Evolutionary conservation across 2,329 filamentous ascomycete species (phyloP).

Genomic region (Arthrocladium fulminans): DNA sequence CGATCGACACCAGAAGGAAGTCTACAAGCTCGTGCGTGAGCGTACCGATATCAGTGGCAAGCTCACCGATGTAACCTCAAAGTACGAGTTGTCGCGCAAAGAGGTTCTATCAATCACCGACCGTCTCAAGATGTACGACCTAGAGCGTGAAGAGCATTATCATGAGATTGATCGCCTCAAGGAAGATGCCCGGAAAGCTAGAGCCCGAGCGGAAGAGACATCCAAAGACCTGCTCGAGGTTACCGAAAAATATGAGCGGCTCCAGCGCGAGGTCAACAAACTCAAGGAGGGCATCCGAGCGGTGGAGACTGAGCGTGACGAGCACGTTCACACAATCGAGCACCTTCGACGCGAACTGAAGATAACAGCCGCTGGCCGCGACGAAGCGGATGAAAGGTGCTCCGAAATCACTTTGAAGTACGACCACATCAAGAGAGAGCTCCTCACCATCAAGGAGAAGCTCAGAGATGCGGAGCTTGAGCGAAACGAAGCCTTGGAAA

Average conservation of each 20-base stretch:
- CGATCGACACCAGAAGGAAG: constrained; percentile 23
- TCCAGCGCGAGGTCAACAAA: constrained; percentile 23
- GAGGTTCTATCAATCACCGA: constrained; percentile 23
- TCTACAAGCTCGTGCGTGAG: constrained; percentile 24
- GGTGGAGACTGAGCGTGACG: constrained; percentile 26
- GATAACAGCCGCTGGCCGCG: constrained; percentile 18
- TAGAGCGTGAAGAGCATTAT: constrained; percentile 22
- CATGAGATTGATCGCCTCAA: constrained; percentile 25
- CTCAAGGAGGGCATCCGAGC: constrained; percentile 22
- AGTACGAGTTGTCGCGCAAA: constrained; percentile 22
- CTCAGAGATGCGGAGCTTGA: constrained; percentile 23
- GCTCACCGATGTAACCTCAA: constrained; percentile 21
- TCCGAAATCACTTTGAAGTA: constrained; percentile 21
- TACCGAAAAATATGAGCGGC: constrained; percentile 22
- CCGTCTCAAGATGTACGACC: constrained; percentile 22
- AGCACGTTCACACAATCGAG: constrained; percentile 24
- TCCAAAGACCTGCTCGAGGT: constrained; percentile 20
- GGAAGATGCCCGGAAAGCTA: constrained; percentile 24
- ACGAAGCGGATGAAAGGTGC: constrained; percentile 22
- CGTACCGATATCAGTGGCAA: constrained; percentile 23
- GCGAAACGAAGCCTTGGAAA: constrained; percentile 19
- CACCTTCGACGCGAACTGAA: constrained; percentile 24
- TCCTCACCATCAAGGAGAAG: constrained; percentile 22
- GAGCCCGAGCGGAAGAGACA: constrained; percentile 20
- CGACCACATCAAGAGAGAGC: constrained; percentile 23